These are phyloP conservation scores for Gryganskiella cystojenkinii DNA, from an alignment of 192 early-diverging fungal species.

Conservation along the genomic window DNA sequence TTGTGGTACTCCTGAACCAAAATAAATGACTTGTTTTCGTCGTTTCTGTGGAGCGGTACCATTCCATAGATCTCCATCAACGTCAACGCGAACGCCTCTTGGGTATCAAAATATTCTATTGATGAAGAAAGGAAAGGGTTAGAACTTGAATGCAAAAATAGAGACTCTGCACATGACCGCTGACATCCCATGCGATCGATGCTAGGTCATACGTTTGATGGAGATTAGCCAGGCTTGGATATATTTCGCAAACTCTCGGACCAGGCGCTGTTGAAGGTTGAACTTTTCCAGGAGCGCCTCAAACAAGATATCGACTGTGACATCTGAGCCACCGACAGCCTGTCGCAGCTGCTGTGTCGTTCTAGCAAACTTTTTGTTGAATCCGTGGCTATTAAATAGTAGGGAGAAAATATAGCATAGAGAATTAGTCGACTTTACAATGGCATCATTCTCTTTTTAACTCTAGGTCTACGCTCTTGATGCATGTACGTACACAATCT, in stretches of 20 bases:
- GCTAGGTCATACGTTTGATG: constrained; percentile 52
- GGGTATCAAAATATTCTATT: constrained; percentile 62
- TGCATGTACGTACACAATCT: constrained; percentile 49
- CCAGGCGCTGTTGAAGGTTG: constrained; percentile 60
- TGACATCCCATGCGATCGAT: too few relatives aligned
- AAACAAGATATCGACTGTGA: constrained; percentile 67
- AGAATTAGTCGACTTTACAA: neutral
- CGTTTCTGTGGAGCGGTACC: constrained; percentile 36
- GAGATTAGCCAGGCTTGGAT: constrained; percentile 58
- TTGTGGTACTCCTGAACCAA: constrained; percentile 48
- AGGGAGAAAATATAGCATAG: neutral
- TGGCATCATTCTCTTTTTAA: neutral
- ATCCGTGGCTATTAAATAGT: constrained; percentile 70
- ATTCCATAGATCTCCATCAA: constrained; percentile 69
- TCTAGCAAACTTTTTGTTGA: constrained; percentile 75
- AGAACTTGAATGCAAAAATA: neutral
- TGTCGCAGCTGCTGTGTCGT: constrained; percentile 74
- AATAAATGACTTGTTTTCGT: constrained; percentile 25
- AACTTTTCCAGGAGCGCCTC: constrained; percentile 67
- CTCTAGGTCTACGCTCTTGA: neutral
- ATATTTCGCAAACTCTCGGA: constrained; percentile 60
- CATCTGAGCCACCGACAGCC: constrained; percentile 68
- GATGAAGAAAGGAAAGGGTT: neutral
- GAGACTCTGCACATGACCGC: neutral
- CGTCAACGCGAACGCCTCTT: constrained; percentile 59